Evolutionary conservation across 495 filamentous ascomycete genomes (phyloP), one percentile per base, ranked within the genome.

Genomic region (Tricharina praecox): DNA sequence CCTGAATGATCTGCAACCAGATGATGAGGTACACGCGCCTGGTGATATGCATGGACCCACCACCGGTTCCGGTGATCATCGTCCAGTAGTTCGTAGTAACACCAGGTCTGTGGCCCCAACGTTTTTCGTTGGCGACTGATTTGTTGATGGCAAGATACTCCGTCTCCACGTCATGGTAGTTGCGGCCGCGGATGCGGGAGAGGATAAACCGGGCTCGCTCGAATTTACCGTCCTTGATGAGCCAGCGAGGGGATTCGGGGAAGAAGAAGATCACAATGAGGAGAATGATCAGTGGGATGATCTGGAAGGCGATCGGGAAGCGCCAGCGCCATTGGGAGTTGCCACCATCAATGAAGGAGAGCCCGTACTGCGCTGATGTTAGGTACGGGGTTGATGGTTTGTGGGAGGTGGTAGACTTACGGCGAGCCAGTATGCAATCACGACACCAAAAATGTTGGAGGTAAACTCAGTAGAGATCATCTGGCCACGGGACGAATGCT

Each of bases 381-480:
- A 7, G 13, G 28, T 13, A 32, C 13, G 28, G 28, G 11, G 36
- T 5, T 7, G 19, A 39, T 5, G 13, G n/a, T n/a, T n/a, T 39
- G 36, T 5, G 36, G 19, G 8, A 8, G 36, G 36, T 32, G 36
- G 8, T 39, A 16, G 36, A 25, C 39, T 24, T 43, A 43, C 20
- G 11, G 24, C 28, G 19, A 82, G 65, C 79, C 78, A 82, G 50
- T 81, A 82, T 4, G 77, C 78, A 16, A 82, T 64, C 2, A 81
- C 77, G 3, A 83, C 77, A 58, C 79, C 79, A 33, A 81, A 77
- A 50, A 82, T 82, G 53, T 83, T 82, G 11, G 81, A 54, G 0
- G 77, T 81, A 52, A 84, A 81, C 52, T 82, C 79, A 45, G 81
- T 81, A 3, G 78, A 73, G 47, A 82, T 73, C 53, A 81, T 82